Evolutionary conservation across 2,329 filamentous ascomycete genomes (phyloP), one percentile per base, ranked within the genome.

Genomic region (Orbilia quercus): DNA sequence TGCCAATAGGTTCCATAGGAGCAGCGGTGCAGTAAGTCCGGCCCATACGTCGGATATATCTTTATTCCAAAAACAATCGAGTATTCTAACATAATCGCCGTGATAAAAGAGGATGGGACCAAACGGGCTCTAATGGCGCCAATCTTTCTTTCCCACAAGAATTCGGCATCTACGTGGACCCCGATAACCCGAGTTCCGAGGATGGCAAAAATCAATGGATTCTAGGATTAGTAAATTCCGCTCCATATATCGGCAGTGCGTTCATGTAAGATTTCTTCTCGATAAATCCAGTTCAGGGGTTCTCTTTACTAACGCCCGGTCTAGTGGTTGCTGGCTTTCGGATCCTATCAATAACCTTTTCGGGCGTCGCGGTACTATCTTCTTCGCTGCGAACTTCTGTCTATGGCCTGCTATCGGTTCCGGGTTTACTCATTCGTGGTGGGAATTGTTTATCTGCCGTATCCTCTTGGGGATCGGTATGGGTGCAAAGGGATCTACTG

Each of bases 391-490:
- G 11, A 80, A 88, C 76, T 88, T 90, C 78, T 89, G 86, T 78
- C 82, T 91, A 28, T 84, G 90, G 78, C 84, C 89, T 1, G 87
- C 89, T 1, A 86, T 92, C 74, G 89, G 88, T n/a, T 87, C 85
- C 59, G 90, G 84, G 0, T 77, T 86, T 14, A 83, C 84, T 7
- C 86, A 88, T 75, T 85, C 80, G 36, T 90, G 87, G 86, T 80
- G 79, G 7, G 82, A 89, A 76, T 81, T 89, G 1, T 82, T 87
- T 42, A 81, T 83, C n/a, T 84, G 82, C 62, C 85, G 86, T 80
- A 80, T 85, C 14, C 82, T 89, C 0, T 82, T 89, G 3, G 75
- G 75, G 23, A 69, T 88, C 25, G 87, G 87, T 4, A 89, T 89
- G 85, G 87, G 87, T 3, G 76, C 85, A n/a, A 86, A 85, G 71